Evolutionary conservation across 2,329 filamentous ascomycete species (phyloP), one percentile per base, ranked within the genome.

Genomic region (Pseudogymnoascus sp.): DNA sequence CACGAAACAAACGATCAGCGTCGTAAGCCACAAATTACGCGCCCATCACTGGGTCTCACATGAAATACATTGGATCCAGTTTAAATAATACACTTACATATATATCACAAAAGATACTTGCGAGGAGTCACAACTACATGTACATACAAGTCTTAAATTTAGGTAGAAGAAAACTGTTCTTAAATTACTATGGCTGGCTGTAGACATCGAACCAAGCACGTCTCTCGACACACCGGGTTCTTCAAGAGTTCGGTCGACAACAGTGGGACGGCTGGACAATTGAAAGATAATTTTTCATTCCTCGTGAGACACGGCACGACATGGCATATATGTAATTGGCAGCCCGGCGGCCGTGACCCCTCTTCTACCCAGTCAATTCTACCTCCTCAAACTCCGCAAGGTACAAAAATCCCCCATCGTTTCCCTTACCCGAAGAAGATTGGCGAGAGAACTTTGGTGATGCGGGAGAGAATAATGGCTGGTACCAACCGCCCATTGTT

Each of bases 401-500:
- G 65, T 57, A 59, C 62, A 65, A 65, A 64, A 65, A 61, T 64
- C 13, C 62, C n/a, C 13, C 19, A 61, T 61, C 62, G 26, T 42
- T 38, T 31, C 47, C 47, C 62, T 63, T 28, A 68, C 60, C 67
- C 68, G 57, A 63, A 68, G 70, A 71, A 69, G 63, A 57, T 19
- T 61, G 67, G 67, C 65, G 44, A 67, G 50, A 67, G 68, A 67
- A 68, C 67, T 64, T 66, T 61, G 64, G 35, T 65, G 69, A 70
- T 71, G 62, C 69, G 67, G 63, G 63, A 71, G 69, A 71, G 68
- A 68, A 69, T 70, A 64, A 65, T 66, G 61, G 65, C 67, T 67
- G 47, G 67, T 68, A 70, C 64, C 67, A 66, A 70, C 71, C 69
- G 69, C 71, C 71, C 23, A 65, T 65, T 65, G 67, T 65, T 65